Evolutionary conservation across 768 basidiomycete genomes (phyloP), one percentile per base, ranked within the genome.

Genomic region (Amanita rimosa): DNA sequence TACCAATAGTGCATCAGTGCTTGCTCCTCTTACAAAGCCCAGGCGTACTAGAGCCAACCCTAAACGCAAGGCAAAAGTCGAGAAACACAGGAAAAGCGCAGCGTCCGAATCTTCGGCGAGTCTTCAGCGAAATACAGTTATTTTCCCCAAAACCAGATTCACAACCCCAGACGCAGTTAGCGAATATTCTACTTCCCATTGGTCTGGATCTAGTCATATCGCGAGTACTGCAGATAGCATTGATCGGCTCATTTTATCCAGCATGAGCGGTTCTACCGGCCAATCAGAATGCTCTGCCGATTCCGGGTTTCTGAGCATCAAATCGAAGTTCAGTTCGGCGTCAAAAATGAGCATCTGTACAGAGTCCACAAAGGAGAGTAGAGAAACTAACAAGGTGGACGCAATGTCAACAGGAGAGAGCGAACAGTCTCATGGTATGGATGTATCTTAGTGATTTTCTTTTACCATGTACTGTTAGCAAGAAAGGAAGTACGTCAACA

Each of bases 281-380:
- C 45, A 36, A 13, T 46, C 45, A 22, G 43, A 44, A 44, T 17
- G 8, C 17, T 29, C 43, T 2, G 17, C 29, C 4, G n/a, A 29
- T 10, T 38, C 40, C 6, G n/a, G 21, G 3, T 42, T 49, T n/a
- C 19, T 49, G 39, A 49, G 48, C 31, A 31, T 42, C 31, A 31
- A 24, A 14, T 49, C 48, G 14, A 19, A 39, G 22, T 35, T 41
- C 13, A 48, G 47, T 16, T 48, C 47, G 4, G n/a, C n/a, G 16
- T 48, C 47, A 6, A 24, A 33, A 14, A 49, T 49, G 48, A 42
- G 48, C 40, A 22, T 49, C n/a, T 38, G 40, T 24, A 38, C 48
- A 22, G 11, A 21, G 10, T 38, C 36, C 22, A 49, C 39, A 4
- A 42, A 19, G 31, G 38, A 24, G 17, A 22, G 40, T 16, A 31